Evolutionary conservation across 345 rosid genomes (phyloP), one percentile per base, ranked within the genome.

Genomic region (Eucalyptus fibrosa): DNA sequence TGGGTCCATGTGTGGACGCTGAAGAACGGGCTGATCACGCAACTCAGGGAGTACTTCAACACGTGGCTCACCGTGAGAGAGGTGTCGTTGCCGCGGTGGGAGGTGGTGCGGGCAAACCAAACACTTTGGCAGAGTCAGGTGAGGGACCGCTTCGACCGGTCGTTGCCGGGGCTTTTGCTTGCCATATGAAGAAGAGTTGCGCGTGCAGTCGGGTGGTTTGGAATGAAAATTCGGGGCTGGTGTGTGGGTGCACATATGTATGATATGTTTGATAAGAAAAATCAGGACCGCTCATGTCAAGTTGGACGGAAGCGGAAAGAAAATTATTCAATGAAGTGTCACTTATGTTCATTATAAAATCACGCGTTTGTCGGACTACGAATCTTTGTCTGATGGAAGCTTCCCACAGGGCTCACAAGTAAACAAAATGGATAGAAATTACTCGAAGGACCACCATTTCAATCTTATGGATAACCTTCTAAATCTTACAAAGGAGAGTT

Each of bases 1-100:
- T 96, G 99, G 99, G 98, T 96, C 3, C 99, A 96, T 87, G 99
- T 96, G 2, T 96, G 98, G 99, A 96, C 91, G 17, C 89, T 96
- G 91, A 94, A 92, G 90, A 93, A 94, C 59, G 95, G 96, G 34
- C 45, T 94, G 26, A 93, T 97, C 45, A 95, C 95, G 7, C 96
- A 94, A 86, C 92, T 96, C 49, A 94, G 98, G 86, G 99, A 97
- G 93, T 97, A 97, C 87, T 95, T 97, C 88, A 96, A 97, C 88
- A 97, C 99, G 18, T 96, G 97, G 98, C 91, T 96, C 21, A 96
- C 95, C 40, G 96, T 97, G 51, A 94, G 92, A 89, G 97, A 94
- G 77, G 91, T 93, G 49, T 91, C 89, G 83, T 92, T 93, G 34
- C 72, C 92, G 12, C 88, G 92, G 17, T 93, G 95, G 93, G 94